Evolutionary conservation across 345 rosid genomes (phyloP), one percentile per base, ranked within the genome.

Genomic region (Nasturtium officinale): DNA sequence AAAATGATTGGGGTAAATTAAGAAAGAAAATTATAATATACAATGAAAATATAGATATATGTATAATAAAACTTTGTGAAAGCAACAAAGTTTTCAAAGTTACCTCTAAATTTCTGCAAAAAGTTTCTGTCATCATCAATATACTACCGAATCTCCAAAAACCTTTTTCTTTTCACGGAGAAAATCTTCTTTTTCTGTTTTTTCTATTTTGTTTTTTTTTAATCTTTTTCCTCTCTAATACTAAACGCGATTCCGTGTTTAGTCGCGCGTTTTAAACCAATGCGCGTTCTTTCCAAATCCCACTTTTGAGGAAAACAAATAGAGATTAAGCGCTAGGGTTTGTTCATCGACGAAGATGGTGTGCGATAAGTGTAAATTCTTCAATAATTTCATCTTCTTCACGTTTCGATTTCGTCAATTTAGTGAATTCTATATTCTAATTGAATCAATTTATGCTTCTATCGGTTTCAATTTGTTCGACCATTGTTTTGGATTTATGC

Each of bases 351-450:
- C 67, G 43, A 38, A 77, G 33, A 94, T 94, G 97, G 99, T 91
- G 76, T 94, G 99, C 93, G 96, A 87, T 1, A 94, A 88, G 77
- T 89, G 99, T 89, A 80, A 84, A 88, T 69, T 54, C 42, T 1
- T 60, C 10, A 20, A 20, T 9, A 65, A 32, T 25, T 1, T 46
- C 29, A 0, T 61, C 46, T 29, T 29, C 18, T n/a, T 52, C 16
- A 12, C 40, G 8, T n/a, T 52, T 7, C 54, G 17, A 13, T 57
- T 46, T 51, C 11, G 17, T 2, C 3, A 45, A 63, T 58, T 35
- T 40, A 15, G 21, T 62, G n/a, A 18, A 28, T 16, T 16, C 3
- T 9, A 9, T 52, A 30, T 32, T 46, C 21, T 21, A 9, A n/a
- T 54, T 4, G 23, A 54, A 45, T 55, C 57, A 43, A 6, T 37